Evolutionary conservation across 2,329 filamentous ascomycete genomes (phyloP).

Genomic region (Colletotrichum lindemuthianum): DNA sequence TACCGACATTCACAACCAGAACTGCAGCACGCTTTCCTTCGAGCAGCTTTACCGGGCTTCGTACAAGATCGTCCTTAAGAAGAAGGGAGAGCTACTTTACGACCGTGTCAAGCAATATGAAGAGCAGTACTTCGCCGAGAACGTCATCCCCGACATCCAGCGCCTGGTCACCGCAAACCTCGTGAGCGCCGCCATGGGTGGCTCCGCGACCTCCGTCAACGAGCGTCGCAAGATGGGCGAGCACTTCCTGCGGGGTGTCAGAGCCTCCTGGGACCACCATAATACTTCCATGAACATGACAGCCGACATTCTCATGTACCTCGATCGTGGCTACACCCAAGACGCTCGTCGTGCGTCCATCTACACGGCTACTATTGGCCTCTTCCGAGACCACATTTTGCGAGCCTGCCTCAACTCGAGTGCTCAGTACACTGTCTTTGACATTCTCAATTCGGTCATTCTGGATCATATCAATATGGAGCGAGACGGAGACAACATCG

Average conservation of each 20-base stretch:
- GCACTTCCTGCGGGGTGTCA: slow-evolving; percentile 80
- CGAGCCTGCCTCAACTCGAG: slow-evolving; percentile 63
- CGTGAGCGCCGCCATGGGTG: slow-evolving; percentile 58
- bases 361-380: slow-evolving; percentile 83
- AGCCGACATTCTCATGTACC: slow-evolving; percentile 96
- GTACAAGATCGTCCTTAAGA: slow-evolving; percentile 92
- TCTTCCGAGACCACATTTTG: slow-evolving; percentile 89
- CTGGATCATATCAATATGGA: slow-evolving; percentile 95
- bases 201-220: slow-evolving; percentile 75
- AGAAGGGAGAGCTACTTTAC: slow-evolving; percentile 85
- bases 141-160: slow-evolving; percentile 78
- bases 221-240: slow-evolving; percentile 85
- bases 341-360: slow-evolving; percentile 80
- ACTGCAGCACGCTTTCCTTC: slow-evolving; percentile 89
- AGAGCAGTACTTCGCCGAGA: slow-evolving; percentile 78
- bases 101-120: slow-evolving; percentile 83
- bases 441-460: slow-evolving; percentile 82
- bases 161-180: slow-evolving; percentile 77
- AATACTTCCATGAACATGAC: slow-evolving; percentile 96
- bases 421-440: slow-evolving; percentile 67
- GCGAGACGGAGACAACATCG: slow-evolving; percentile 87
- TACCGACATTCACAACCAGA: slow-evolving; percentile 89
- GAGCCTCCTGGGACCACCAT: slow-evolving; percentile 87
- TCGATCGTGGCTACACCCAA: slow-evolving; percentile 85
- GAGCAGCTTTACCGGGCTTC: slow-evolving; percentile 94